phyloP scores from a whole-genome alignment of 176 grass and related monocot species.

The Lolium multiflorum region DNA sequence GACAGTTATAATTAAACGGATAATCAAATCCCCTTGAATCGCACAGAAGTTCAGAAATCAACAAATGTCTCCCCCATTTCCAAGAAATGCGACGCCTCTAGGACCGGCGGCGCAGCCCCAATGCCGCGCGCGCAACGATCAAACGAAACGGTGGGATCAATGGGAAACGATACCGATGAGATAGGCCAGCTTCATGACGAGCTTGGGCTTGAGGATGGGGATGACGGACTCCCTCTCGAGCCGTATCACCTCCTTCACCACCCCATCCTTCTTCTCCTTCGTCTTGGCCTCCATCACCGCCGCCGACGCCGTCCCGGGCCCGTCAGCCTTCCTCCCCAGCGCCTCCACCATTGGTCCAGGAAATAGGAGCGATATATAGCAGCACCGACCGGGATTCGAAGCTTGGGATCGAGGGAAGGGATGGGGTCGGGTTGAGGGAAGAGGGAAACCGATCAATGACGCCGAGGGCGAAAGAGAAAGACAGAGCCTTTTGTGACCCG shows the following conservation, averaged over 20 bases:
- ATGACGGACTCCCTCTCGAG: constrained; percentile 92
- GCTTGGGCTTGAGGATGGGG: constrained; percentile 84
- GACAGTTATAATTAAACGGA: background rate
- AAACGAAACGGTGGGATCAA: background rate
- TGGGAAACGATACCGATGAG: constrained; percentile 57
- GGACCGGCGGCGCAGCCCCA: background rate
- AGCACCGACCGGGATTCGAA: constrained; percentile 28
- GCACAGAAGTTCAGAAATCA: background rate
- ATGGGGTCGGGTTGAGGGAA: constrained; percentile 47
- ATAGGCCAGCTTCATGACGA: constrained; percentile 68
- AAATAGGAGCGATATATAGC: constrained; percentile 35
- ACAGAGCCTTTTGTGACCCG: constrained; percentile 14
- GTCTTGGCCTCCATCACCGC: constrained; percentile 40
- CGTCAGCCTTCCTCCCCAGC: background rate
- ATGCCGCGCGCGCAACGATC: background rate
- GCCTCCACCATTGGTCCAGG: background rate
- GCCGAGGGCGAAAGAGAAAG: background rate
- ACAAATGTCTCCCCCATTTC: background rate
- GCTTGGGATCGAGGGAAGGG: constrained; percentile 35
- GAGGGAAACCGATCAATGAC: constrained; percentile 32
- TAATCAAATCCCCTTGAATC: background rate
- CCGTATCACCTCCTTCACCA: constrained; percentile 71
- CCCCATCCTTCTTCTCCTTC: constrained; percentile 48
- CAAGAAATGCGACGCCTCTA: background rate
- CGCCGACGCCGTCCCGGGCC: constrained; percentile 30